These are phyloP conservation scores for Phlegmacium glaucopus DNA, from an alignment of 768 basidiomycete genomes.

Conservation along the genomic window DNA sequence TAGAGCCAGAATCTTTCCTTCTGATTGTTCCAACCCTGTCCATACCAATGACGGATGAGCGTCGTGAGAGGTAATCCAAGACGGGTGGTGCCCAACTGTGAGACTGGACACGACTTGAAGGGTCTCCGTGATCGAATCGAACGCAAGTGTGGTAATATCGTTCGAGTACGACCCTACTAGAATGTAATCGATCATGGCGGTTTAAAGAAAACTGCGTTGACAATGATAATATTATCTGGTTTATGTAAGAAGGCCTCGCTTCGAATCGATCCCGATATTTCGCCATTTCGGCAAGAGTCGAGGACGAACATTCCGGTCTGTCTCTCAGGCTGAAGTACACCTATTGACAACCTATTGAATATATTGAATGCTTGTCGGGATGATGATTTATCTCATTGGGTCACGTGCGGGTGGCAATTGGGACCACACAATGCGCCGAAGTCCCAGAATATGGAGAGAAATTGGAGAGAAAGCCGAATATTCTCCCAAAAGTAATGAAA, in stretches of 20 bases:
- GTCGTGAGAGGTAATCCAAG: slow-evolving; percentile 71
- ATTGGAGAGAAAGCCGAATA: too few species aligned
- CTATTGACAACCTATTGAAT: too few species aligned
- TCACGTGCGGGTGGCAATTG: too few species aligned
- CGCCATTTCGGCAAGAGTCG: slow-evolving; percentile 15
- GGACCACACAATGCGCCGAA: too few species aligned
- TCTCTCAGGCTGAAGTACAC: too few species aligned
- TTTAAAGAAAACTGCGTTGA: slow-evolving; percentile 5
- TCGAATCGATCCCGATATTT: slow-evolving; percentile 16
- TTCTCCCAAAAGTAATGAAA: too few species aligned
- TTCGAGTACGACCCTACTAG: slow-evolving; percentile 65
- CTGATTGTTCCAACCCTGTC: slow-evolving; percentile 60
- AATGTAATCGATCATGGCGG: slow-evolving; percentile 41
- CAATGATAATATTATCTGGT: slow-evolving; percentile 3
- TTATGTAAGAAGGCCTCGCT: slow-evolving; percentile 14
- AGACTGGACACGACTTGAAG: slow-evolving; percentile 44
- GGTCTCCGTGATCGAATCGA: slow-evolving; percentile 47
- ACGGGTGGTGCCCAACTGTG: slow-evolving; percentile 60
- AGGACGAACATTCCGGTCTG: too few species aligned
- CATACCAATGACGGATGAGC: slow-evolving; percentile 56
- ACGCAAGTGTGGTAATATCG: slow-evolving; percentile 58
- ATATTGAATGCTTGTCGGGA: too few species aligned
- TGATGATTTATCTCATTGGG: too few species aligned
- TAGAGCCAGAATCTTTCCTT: slow-evolving; percentile 63
- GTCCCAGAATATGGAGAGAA: too few species aligned